Percentiles rank a stretch among this genome's conserved stretches.
These are phyloP conservation scores for Xylariomycetidae sp. DNA, from an alignment of 2,329 filamentous ascomycete species.

Conservation along the genomic window DNA sequence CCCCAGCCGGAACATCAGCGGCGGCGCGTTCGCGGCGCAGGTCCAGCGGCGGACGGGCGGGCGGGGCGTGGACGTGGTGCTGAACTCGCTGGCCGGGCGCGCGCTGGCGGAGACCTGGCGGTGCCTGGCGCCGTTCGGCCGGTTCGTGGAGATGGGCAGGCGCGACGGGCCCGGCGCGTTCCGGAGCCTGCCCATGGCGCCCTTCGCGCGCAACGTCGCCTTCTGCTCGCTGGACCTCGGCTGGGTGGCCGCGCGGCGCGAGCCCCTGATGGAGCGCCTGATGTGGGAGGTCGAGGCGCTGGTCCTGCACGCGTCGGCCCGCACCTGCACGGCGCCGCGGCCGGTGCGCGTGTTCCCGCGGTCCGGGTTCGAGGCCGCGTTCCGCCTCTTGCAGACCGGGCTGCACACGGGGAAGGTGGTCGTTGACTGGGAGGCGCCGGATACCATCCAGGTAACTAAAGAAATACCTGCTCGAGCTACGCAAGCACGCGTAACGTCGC, in stretches of 20 bases:
- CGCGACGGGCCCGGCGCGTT: neutral
- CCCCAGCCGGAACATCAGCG: neutral
- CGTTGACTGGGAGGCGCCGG: neutral
- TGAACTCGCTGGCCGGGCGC: conserved; percentile 1
- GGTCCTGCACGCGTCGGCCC: neutral
- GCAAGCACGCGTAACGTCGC: no score
- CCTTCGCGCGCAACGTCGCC: neutral
- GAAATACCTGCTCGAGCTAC: no score
- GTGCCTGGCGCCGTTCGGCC: neutral
- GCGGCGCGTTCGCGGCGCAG: neutral
- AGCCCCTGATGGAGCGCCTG: neutral
- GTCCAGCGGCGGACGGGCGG: neutral
- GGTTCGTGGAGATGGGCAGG: conserved; percentile 2
- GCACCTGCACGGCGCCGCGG: neutral
- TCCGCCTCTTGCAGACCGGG: neutral
- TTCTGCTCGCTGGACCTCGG: neutral
- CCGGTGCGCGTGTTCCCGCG: neutral
- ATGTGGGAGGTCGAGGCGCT: neutral
- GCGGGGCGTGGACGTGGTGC: neutral
- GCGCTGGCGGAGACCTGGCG: neutral
- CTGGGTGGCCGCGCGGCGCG: no score
- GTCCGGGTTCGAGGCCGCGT: neutral
- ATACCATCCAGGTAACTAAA: neutral
- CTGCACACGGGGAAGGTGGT: neutral
- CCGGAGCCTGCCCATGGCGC: neutral